A percentile compares a stretch with the other conserved stretches of the same genome.
These are phyloP conservation scores for Paramecium pentaurelia DNA, from an alignment of 73 alveolate genomes.

Conservation along the genomic window DNA sequence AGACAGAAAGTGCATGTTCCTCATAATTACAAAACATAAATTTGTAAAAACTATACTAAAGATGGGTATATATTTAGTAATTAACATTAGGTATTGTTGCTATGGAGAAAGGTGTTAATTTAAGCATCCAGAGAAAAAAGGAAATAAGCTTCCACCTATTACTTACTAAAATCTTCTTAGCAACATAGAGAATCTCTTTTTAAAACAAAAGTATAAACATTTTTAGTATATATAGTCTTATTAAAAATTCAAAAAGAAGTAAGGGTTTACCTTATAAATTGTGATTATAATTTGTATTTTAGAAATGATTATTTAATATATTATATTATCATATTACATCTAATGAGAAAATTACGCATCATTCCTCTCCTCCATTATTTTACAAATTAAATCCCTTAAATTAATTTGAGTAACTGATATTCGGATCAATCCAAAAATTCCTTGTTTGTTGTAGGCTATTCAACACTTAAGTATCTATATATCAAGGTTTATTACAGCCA, in stretches of 20 bases:
- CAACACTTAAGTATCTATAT: neutral
- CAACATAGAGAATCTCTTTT: neutral
- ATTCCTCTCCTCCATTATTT: neutral
- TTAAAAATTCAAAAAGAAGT: neutral
- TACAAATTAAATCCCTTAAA: neutral
- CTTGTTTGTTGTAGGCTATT: neutral
- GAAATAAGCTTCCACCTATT: neutral
- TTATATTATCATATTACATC: neutral
- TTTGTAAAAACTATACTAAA: conserved; percentile 32
- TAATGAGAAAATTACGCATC: neutral
- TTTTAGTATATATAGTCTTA: neutral
- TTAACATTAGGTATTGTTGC: conserved; percentile 11
- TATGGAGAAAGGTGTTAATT: conserved; percentile 33
- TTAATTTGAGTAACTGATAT: neutral
- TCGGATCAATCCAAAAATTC: neutral
- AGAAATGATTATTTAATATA: neutral
- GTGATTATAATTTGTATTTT: conserved; percentile 2
- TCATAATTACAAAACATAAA: conserved; percentile 42
- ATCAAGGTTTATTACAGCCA: neutral
- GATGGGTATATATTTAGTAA: neutral
- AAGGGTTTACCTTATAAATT: conserved; percentile 6
- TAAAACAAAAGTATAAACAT: neutral
- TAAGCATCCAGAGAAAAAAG: conserved; percentile 31
- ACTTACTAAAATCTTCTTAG: neutral
- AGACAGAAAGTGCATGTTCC: conserved; percentile 54